A percentile compares a stretch with the other conserved stretches of the same genome.
These are phyloP conservation scores for Casuarina equisetifolia DNA, from an alignment of 306 rosid species.

Conservation along the genomic window DNA sequence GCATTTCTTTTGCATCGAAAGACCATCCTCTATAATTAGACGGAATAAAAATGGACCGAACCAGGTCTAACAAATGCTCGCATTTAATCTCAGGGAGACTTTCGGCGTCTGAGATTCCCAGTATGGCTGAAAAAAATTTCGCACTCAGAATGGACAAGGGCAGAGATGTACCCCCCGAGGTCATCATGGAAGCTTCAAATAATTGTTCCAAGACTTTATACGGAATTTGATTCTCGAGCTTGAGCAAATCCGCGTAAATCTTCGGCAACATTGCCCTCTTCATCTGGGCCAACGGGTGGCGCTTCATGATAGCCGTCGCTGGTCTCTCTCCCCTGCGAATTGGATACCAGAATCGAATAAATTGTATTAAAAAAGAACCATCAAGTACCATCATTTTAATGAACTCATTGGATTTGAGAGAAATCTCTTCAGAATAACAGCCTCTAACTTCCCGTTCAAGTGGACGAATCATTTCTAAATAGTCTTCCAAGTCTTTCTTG, in stretches of 20 bases:
- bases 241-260: slow-evolving; percentile 53
- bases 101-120: too few relatives aligned
- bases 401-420: slow-evolving; percentile 40
- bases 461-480: slow-evolving; percentile 23
- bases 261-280: slow-evolving; percentile 53
- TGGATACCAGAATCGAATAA: too few relatives aligned
- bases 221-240: slow-evolving; percentile 79
- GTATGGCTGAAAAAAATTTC: too few relatives aligned
- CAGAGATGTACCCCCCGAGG: slow-evolving; percentile 9
- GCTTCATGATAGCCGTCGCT: slow-evolving; percentile 24
- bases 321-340: too few relatives aligned
- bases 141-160: background rate
- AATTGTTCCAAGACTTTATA: slow-evolving; percentile 46
- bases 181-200: slow-evolving; percentile 28
- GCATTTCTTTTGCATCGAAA: too few relatives aligned
- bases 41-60: slow-evolving; percentile 46
- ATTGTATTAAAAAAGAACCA: slow-evolving; percentile 63
- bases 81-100: rapidly evolving
- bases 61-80: slow-evolving; percentile 64
- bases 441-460: slow-evolving; percentile 42
- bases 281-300: slow-evolving; percentile 47
- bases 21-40: background rate
- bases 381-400: slow-evolving; percentile 60
- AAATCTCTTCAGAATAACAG: slow-evolving; percentile 65
- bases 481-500: slow-evolving; percentile 24